Evolutionary conservation across 768 basidiomycete genomes (phyloP).

Genomic region (Boletus rubroflammeus): DNA sequence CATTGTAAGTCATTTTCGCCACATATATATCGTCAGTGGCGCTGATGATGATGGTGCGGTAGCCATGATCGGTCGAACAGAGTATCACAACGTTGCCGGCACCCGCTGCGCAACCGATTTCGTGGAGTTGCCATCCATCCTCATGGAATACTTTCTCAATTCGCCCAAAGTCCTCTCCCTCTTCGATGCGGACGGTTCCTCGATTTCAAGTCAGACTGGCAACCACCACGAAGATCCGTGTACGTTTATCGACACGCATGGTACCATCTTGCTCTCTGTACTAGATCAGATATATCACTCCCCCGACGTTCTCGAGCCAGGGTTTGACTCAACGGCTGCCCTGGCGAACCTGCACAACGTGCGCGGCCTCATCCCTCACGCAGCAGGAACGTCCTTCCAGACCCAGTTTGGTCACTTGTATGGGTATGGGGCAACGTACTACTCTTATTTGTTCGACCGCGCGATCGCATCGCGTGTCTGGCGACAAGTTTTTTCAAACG

Average conservation of each 20-base stretch:
- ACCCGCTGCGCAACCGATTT: constrained; percentile 98
- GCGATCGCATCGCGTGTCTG: constrained; percentile 95
- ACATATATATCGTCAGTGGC: not conserved
- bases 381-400: constrained; percentile 86
- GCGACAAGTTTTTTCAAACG: constrained; percentile 62
- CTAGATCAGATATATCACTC: constrained; percentile 93
- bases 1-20: constrained; percentile 71
- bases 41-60: constrained; percentile 5
- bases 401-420: constrained; percentile 94
- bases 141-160: constrained; percentile 97
- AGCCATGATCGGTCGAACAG: constrained; percentile 98
- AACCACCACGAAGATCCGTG: constrained; percentile 75
- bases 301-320: constrained; percentile 44
- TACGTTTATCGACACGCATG: constrained; percentile 82
- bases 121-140: constrained; percentile 94
- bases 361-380: constrained; percentile 79
- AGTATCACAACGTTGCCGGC: constrained; percentile 96
- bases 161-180: constrained; percentile 81
- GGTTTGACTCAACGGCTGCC: constrained; percentile 72
- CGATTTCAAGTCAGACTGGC: constrained; percentile 45
- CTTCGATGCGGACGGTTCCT: constrained; percentile 55
- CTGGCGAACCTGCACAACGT: constrained; percentile 59
- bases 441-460: constrained; percentile 94
- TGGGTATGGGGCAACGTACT: constrained; percentile 97
- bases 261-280: constrained; percentile 83